A percentile compares a stretch with the other conserved stretches of the same genome.
phyloP scores from a whole-genome alignment of 768 basidiomycete genomes.

The Kockovaella imperatae region DNA sequence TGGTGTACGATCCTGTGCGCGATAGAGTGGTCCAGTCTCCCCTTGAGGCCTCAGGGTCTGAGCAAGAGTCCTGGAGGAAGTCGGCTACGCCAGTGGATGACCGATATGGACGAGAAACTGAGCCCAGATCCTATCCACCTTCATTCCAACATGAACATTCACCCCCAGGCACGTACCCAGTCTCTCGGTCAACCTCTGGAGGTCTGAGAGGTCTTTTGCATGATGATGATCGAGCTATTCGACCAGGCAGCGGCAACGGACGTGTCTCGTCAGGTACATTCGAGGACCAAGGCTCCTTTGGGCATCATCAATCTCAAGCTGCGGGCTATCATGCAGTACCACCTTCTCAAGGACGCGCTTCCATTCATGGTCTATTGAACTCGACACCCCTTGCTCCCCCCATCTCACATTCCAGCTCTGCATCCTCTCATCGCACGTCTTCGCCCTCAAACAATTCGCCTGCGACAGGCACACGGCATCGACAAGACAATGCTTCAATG shows the following conservation, averaged over 20 bases:
- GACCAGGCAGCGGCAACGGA: constrained; percentile 9
- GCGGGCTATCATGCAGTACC: neutral
- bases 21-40: too few species aligned
- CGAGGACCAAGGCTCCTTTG: constrained; percentile 1
- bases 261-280: constrained; percentile 1
- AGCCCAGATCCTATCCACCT: constrained; percentile 4
- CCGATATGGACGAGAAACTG: neutral
- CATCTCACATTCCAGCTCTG: constrained; percentile 20
- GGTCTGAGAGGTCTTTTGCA: constrained; percentile 26
- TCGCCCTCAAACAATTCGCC: constrained; percentile 14
- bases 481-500: too few species aligned
- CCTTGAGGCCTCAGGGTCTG: too few species aligned
- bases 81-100: too few species aligned
- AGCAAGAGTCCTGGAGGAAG: too few species aligned
- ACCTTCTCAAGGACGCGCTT: constrained; percentile 3
- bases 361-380: constrained; percentile 21
- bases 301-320: neutral
- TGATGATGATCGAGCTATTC: constrained; percentile 16
- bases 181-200: constrained; percentile 12
- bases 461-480: too few species aligned
- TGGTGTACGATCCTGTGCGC: too few species aligned
- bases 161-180: constrained; percentile 4
- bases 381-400: constrained; percentile 7
- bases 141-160: constrained; percentile 9
- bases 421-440: constrained; percentile 19